A percentile compares a stretch with the other conserved stretches of the same genome.
These are phyloP conservation scores for Beauveria sp. DNA, from an alignment of 2,329 filamentous ascomycete species.

Conservation along the genomic window DNA sequence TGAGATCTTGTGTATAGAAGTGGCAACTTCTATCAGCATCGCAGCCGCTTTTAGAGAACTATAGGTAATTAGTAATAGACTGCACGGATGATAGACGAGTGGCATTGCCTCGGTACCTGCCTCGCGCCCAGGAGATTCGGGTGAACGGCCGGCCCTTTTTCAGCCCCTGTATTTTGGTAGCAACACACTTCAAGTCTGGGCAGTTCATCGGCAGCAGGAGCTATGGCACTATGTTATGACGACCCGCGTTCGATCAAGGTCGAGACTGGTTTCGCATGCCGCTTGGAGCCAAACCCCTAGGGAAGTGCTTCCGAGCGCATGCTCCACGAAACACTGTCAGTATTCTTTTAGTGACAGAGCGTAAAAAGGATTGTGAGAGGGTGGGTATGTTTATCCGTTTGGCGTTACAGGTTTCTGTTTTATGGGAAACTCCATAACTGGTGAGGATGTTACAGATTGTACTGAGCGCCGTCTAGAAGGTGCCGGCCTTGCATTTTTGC, in stretches of 20 bases:
- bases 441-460: neutral
- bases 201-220: neutral
- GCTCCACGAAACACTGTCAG: neutral
- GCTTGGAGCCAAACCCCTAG: neutral
- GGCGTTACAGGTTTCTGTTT: neutral
- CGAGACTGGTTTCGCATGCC: neutral
- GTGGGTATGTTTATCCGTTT: neutral
- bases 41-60: too few species aligned
- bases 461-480: too few species aligned
- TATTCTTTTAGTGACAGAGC: neutral
- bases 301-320: neutral
- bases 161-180: neutral
- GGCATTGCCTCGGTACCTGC: neutral
- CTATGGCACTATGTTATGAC: neutral
- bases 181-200: neutral
- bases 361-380: neutral
- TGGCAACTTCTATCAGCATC: neutral
- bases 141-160: neutral
- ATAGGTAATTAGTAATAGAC: neutral
- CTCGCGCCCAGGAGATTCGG: neutral
- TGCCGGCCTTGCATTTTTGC: neutral
- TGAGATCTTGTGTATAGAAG: neutral
- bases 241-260: neutral
- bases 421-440: neutral
- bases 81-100: neutral